Evolutionary conservation across 371 early-diverging fungal genomes (phyloP).

Genomic region (Mucor plumbeus): DNA sequence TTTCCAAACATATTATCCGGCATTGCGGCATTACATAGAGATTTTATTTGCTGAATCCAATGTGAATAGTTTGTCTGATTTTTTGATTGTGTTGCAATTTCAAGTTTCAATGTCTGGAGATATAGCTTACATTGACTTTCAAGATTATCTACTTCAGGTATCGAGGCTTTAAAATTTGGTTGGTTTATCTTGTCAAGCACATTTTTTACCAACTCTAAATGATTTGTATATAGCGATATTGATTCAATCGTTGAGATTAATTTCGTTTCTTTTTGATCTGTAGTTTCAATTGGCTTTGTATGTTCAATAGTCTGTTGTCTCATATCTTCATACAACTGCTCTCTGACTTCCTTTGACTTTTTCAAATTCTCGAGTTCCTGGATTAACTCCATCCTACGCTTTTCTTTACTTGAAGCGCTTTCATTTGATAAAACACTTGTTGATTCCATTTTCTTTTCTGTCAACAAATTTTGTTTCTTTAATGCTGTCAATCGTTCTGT

Average conservation of each 20-base stretch:
- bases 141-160: not conserved
- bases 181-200: not conserved
- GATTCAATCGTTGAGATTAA: not conserved
- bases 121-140: not conserved
- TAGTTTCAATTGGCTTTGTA: too few species aligned
- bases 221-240: not conserved
- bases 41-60: not conserved
- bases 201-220: not conserved
- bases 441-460: not conserved
- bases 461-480: not conserved
- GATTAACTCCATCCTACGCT: too few species aligned
- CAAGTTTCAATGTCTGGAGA: not conserved
- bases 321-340: too few species aligned
- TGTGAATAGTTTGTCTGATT: not conserved
- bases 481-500: not conserved
- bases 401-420: too few species aligned
- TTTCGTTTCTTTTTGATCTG: too few species aligned
- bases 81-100: not conserved
- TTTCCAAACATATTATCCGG: not conserved
- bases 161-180: not conserved
- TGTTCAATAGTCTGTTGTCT: too few species aligned
- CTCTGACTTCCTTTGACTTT: too few species aligned
- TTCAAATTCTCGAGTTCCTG: too few species aligned
- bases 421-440: not conserved
- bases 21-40: not conserved